Conservation (phyloP, 2,329 filamentous ascomycete genomes). For the Huntiella abstrusa region DNA sequence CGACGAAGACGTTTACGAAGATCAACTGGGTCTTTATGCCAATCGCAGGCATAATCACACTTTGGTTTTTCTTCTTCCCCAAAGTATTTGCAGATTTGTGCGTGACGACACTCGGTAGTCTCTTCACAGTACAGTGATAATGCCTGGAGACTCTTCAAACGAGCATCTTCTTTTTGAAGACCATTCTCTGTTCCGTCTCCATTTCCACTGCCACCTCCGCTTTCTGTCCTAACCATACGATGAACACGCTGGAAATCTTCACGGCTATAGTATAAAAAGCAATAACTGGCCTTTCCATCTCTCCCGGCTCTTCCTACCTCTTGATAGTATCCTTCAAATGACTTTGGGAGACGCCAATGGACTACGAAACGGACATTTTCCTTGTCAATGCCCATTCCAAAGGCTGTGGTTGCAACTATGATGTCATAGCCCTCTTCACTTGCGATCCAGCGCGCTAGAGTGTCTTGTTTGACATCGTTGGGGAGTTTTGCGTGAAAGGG, state of each 20-base stretch:
- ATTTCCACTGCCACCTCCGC: neutral
- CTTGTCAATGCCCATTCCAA: conserved; percentile 97
- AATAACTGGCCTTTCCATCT: conserved; percentile 71
- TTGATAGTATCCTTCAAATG: conserved; percentile 91
- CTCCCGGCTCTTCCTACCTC: conserved; percentile 83
- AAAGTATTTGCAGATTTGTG: conserved; percentile 58
- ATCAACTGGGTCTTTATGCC: conserved; percentile 47
- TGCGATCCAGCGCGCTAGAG: conserved; percentile 51
- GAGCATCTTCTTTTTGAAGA: conserved; percentile 20
- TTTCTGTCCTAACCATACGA: conserved; percentile 25
- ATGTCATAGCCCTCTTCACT: conserved; percentile 67
- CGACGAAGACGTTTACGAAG: conserved; percentile 37
- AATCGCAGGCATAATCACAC: conserved; percentile 62
- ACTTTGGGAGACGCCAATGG: conserved; percentile 86
- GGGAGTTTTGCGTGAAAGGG: conserved; percentile 54
- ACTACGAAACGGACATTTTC: conserved; percentile 85
- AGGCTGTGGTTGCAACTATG: conserved; percentile 87
- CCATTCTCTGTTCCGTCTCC: neutral
- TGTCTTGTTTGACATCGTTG: conserved; percentile 50
- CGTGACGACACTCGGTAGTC: conserved; percentile 54
- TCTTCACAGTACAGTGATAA: conserved; percentile 70
- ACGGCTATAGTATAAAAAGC: conserved; percentile 77
- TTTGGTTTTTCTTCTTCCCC: conserved; percentile 39
- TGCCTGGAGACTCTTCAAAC: conserved; percentile 43
- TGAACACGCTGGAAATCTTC: conserved; percentile 66